phyloP scores from a whole-genome alignment of 176 grass and related monocot species.

The Dendrocalamus sinicus region DNA sequence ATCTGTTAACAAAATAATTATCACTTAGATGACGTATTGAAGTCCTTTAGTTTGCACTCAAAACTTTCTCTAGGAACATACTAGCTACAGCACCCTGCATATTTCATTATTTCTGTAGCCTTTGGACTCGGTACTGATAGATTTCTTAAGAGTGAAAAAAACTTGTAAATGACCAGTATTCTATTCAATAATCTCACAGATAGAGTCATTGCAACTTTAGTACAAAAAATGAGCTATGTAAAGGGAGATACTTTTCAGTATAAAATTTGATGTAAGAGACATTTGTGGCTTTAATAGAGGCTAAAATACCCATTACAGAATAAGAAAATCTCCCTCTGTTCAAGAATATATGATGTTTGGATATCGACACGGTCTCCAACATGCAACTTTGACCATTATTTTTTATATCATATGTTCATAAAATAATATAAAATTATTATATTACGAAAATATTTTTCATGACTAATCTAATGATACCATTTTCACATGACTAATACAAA shows the following conservation, averaged over 20 bases:
- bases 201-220: not conserved
- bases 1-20: not conserved
- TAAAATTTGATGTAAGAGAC: not conserved
- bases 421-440: too few relatives aligned
- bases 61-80: not conserved
- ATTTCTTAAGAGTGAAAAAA: not conserved
- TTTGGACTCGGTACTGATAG: not conserved
- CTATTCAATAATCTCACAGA: not conserved
- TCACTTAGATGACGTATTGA: not conserved
- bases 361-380: too few relatives aligned
- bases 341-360: too few relatives aligned
- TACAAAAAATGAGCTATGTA: not conserved
- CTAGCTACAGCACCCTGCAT: not conserved
- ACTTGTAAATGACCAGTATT: not conserved
- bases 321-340: not conserved
- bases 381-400: too few relatives aligned
- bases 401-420: too few relatives aligned
- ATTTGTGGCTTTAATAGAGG: not conserved
- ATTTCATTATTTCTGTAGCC: not conserved
- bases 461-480: too few relatives aligned
- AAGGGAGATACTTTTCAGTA: not conserved
- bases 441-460: too few relatives aligned
- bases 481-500: too few relatives aligned
- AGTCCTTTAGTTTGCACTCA: not conserved
- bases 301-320: not conserved